These are phyloP conservation scores for Cutaneotrichosporon mucoides DNA, from an alignment of 1,284 basidiomycete genomes.

Conservation along the genomic window DNA sequence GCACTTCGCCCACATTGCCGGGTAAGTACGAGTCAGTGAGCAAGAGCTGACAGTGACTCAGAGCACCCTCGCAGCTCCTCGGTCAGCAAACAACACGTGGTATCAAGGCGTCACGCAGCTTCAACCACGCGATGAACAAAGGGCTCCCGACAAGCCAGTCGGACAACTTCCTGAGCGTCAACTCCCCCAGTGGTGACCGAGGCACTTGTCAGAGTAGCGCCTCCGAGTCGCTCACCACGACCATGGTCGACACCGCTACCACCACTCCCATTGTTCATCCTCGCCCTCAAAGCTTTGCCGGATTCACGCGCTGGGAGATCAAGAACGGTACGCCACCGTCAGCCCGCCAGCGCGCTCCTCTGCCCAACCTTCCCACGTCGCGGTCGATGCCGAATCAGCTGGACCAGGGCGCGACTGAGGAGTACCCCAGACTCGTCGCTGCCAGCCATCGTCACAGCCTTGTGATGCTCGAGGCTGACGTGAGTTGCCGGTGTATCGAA, in stretches of 20 bases:
- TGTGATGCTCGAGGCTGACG: conserved; percentile 2
- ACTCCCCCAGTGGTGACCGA: too few species aligned
- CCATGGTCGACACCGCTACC: too few species aligned
- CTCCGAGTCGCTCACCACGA: too few species aligned
- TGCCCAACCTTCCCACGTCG: background rate
- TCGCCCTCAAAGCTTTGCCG: conserved; percentile 13
- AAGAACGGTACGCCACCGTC: background rate
- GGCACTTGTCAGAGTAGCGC: too few species aligned
- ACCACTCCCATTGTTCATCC: background rate
- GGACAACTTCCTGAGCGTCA: too few species aligned
- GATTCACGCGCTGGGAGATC: conserved; percentile 5
- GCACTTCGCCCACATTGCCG: conserved; percentile 13
- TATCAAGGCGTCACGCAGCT: too few species aligned
- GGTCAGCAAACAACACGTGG: background rate
- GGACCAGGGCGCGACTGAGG: background rate
- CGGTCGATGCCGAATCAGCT: background rate
- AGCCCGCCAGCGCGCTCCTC: background rate
- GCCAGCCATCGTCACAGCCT: background rate
- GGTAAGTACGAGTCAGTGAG: conserved; percentile 1
- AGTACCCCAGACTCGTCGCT: background rate
- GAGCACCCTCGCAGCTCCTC: conserved; percentile 7
- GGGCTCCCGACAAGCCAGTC: too few species aligned
- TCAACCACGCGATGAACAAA: background rate
- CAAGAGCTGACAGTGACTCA: background rate
- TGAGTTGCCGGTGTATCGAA: background rate